Percentiles rank a stretch among this genome's conserved stretches.
Conservation (phyloP, 2,329 filamentous ascomycete species). For the Albifimbria verrucaria region DNA sequence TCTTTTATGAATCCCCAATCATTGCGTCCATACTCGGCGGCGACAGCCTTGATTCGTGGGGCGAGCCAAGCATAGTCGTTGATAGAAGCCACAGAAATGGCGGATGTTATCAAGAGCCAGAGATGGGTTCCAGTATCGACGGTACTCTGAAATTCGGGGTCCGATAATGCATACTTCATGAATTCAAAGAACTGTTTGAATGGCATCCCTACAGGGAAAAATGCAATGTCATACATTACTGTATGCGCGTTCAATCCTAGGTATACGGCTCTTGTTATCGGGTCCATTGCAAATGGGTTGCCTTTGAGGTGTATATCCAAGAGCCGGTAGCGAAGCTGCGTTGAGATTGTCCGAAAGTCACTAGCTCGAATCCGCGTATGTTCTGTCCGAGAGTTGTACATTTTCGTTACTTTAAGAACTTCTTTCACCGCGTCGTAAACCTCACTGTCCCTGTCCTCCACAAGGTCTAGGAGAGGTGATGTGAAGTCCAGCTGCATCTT, state of each 20-base stretch:
- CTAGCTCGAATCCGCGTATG: background rate
- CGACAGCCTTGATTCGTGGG: background rate
- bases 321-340: background rate
- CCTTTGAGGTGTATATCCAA: background rate
- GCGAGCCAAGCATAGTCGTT: background rate
- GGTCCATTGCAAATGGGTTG: too few relatives aligned
- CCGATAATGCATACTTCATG: background rate
- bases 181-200: background rate
- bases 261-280: background rate
- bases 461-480: background rate
- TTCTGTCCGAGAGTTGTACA: background rate
- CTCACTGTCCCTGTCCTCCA: background rate
- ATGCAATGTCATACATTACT: background rate
- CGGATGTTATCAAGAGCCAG: constrained; percentile 3
- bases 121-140: constrained; percentile 6
- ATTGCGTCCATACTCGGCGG: background rate
- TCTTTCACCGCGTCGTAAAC: background rate
- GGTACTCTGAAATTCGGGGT: background rate
- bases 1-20: background rate
- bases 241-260: background rate
- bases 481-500: too few relatives aligned
- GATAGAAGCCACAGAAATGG: background rate
- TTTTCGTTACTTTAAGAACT: background rate
- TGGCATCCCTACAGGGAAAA: background rate
- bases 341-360: background rate